Conservation (phyloP, 2,329 filamentous ascomycete species). For the Neofusicoccum sp. region DNA sequence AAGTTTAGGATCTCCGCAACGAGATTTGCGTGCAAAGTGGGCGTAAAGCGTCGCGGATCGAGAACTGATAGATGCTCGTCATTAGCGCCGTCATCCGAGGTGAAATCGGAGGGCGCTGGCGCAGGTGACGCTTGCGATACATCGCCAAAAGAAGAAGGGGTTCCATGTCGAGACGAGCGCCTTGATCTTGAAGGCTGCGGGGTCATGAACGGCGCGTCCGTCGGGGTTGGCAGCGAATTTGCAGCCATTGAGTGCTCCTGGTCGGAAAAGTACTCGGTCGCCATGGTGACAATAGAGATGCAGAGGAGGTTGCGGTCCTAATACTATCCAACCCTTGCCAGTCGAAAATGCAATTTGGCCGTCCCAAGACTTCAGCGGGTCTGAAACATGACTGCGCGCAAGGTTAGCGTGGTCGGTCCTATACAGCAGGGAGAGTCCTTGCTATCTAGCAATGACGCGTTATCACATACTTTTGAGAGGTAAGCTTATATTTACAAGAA, state of each 20-base stretch:
- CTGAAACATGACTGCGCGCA: slow-evolving; percentile 21
- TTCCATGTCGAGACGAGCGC: slow-evolving; percentile 63
- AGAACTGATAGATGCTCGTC: slow-evolving; percentile 75
- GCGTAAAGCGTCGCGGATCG: slow-evolving; percentile 91
- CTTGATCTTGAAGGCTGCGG: slow-evolving; percentile 60
- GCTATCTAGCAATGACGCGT: slow-evolving; percentile 3
- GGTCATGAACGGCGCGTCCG: slow-evolving; percentile 71
- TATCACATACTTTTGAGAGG: slow-evolving; percentile 17
- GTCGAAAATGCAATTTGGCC: slow-evolving; percentile 4
- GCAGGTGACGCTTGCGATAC: slow-evolving; percentile 63
- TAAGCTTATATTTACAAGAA: slow-evolving; percentile 16
- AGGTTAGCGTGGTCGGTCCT: slow-evolving; percentile 16
- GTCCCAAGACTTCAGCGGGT: slow-evolving; percentile 5
- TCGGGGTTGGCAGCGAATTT: slow-evolving; percentile 68
- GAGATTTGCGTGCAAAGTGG: slow-evolving; percentile 89
- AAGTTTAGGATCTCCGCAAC: slow-evolving; percentile 91
- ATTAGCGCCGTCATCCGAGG: slow-evolving; percentile 55
- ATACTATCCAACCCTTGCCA: slow-evolving; percentile 12
- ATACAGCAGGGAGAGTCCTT: slow-evolving; percentile 15
- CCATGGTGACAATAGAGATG: slow-evolving; percentile 29
- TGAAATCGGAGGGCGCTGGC: slow-evolving; percentile 51
- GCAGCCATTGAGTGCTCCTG: slow-evolving; percentile 42
- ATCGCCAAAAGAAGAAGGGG: slow-evolving; percentile 50
- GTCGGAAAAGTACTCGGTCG: slow-evolving; percentile 52
- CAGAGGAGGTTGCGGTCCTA: slow-evolving; percentile 5